These are phyloP conservation scores for Saturnispora hagleri DNA, from an alignment of 805 yeast genomes.

Conservation along the genomic window DNA sequence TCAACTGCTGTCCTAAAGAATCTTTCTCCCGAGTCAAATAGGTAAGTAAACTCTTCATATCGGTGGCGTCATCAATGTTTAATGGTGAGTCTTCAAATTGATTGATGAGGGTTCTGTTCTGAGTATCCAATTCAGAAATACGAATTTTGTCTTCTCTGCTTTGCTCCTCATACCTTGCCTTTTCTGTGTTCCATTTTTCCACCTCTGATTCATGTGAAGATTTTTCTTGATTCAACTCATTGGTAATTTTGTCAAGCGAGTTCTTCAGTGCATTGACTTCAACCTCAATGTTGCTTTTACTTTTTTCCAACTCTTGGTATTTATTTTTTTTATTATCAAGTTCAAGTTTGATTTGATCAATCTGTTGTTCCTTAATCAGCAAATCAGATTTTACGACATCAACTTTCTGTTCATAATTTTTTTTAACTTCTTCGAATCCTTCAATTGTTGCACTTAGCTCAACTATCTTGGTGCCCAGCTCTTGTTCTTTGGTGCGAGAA, in stretches of 20 bases:
- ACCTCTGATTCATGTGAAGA: conserved; percentile 29
- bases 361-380: conserved; percentile 17
- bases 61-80: conserved; percentile 19
- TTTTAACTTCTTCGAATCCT: conserved; percentile 20
- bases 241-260: background rate
- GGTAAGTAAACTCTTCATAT: conserved; percentile 44
- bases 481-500: conserved; percentile 8
- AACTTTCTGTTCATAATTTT: conserved; percentile 26
- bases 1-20: conserved; percentile 50
- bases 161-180: conserved; percentile 35
- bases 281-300: conserved; percentile 4
- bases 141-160: conserved; percentile 36
- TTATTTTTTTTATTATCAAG: conserved; percentile 21
- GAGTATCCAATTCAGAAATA: conserved; percentile 50
- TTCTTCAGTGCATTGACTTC: conserved; percentile 13
- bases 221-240: conserved; percentile 16
- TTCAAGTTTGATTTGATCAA: conserved; percentile 14
- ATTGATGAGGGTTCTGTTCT: conserved; percentile 56
- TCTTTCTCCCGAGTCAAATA: conserved; percentile 72
- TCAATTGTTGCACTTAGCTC: conserved; percentile 20
- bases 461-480: conserved; percentile 15
- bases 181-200: conserved; percentile 39
- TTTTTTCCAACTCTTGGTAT: conserved; percentile 16
- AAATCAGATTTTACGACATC: conserved; percentile 26
- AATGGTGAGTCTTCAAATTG: conserved; percentile 41